Percentiles rank a stretch among this genome's conserved stretches.
Conservation (phyloP, 495 filamentous ascomycete genomes). For the Penicillium maclennaniae region DNA sequence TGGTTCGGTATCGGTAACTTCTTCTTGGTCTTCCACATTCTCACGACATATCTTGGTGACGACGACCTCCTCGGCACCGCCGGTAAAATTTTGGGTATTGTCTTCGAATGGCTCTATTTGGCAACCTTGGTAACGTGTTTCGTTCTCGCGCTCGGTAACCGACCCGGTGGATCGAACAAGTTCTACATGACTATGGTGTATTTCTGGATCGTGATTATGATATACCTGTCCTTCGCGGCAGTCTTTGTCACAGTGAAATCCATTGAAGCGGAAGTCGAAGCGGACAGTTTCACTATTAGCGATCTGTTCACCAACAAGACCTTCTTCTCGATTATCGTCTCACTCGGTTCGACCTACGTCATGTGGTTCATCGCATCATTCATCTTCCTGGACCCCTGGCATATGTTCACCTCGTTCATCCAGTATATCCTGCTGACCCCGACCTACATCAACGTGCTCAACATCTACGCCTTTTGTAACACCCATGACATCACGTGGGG, state of each 20-base stretch:
- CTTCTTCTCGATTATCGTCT: constrained; percentile 93
- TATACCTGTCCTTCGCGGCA: constrained; percentile 91
- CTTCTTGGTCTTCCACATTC: constrained; percentile 97
- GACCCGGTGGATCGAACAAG: constrained; percentile 88
- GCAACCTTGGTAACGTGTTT: constrained; percentile 91
- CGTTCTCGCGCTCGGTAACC: constrained; percentile 89
- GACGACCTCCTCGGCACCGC: constrained; percentile 62
- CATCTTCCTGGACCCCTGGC: constrained; percentile 98
- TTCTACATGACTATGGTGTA: constrained; percentile 96
- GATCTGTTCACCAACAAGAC: constrained; percentile 79
- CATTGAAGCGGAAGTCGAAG: constrained; percentile 61
- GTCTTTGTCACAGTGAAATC: constrained; percentile 91
- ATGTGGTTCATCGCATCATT: constrained; percentile 91
- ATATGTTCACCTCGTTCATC: constrained; percentile 93
- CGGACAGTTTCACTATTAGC: constrained; percentile 56
- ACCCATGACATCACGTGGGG: constrained; percentile 98
- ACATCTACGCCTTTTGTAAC: constrained; percentile 98
- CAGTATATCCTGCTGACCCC: constrained; percentile 96
- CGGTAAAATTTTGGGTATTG: constrained; percentile 75
- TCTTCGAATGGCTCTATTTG: constrained; percentile 96
- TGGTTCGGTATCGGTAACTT: constrained; percentile 99
- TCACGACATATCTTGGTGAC: constrained; percentile 78
- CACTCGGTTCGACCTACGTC: constrained; percentile 84
- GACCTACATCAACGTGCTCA: constrained; percentile 93
- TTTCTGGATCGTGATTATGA: constrained; percentile 95